Evolutionary conservation across 2,329 filamentous ascomycete genomes (phyloP).

Genomic region (Aspergillus sp.): DNA sequence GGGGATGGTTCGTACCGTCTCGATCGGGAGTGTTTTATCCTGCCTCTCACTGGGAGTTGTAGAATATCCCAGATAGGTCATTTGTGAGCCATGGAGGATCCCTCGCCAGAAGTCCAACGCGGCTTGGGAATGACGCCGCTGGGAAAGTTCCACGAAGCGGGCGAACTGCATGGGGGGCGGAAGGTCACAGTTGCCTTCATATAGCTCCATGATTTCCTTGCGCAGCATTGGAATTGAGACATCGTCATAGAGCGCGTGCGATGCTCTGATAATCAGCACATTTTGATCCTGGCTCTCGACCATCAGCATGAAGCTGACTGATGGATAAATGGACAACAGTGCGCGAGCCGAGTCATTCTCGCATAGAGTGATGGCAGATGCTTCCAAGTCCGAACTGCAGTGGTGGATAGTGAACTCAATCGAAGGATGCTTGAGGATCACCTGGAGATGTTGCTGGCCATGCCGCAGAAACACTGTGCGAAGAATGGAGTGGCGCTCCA

Average conservation of each 20-base stretch:
- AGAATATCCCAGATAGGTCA: background rate
- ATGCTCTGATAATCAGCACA: constrained; percentile 21
- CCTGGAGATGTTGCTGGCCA: constrained; percentile 36
- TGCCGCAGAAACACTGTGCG: constrained; percentile 46
- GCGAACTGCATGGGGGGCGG: background rate
- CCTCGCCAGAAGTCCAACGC: background rate
- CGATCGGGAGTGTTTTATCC: background rate
- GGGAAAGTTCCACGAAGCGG: background rate
- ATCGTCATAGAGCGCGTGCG: constrained; percentile 27
- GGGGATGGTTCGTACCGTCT: background rate
- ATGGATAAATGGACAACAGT: constrained; percentile 3
- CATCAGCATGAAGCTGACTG: constrained; percentile 16
- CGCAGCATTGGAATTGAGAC: constrained; percentile 7
- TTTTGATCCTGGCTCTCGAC: constrained; percentile 11
- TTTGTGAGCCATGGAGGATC: background rate
- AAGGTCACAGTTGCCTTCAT: background rate
- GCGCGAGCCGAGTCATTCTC: constrained; percentile 4
- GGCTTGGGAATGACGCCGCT: background rate
- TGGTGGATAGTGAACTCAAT: constrained; percentile 1
- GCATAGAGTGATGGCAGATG: constrained; percentile 3
- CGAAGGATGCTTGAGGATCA: constrained; percentile 23
- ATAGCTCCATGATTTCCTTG: constrained; percentile 2
- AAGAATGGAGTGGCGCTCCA: constrained; percentile 38
- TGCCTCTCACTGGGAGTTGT: background rate
- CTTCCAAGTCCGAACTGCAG: constrained; percentile 4